Percentiles rank a stretch among this genome's conserved stretches.
Conservation (phyloP, 2,329 filamentous ascomycete species). For the Aspergillus sp. region DNA sequence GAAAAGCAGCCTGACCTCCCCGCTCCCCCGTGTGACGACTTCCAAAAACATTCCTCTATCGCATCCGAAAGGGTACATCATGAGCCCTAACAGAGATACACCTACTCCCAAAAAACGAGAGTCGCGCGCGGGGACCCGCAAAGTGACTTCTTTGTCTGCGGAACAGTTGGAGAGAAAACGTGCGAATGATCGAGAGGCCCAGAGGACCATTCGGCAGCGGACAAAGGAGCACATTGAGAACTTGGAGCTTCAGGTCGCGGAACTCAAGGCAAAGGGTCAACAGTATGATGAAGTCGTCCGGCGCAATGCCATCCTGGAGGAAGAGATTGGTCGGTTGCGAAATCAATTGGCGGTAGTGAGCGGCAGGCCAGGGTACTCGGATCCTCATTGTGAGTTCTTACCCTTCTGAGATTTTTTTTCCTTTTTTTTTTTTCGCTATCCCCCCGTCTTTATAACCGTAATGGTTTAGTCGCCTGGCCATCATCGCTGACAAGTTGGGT, state of each 20-base stretch:
- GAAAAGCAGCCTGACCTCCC: background rate
- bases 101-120: slow-evolving; percentile 26
- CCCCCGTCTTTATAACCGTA: background rate
- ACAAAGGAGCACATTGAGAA: slow-evolving; percentile 55
- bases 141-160: slow-evolving; percentile 51
- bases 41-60: background rate
- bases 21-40: background rate
- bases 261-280: slow-evolving; percentile 45
- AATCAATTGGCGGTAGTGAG: slow-evolving; percentile 37
- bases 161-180: slow-evolving; percentile 55
- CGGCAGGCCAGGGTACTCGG: slow-evolving; percentile 16
- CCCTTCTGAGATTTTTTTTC: background rate
- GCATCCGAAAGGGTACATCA: slow-evolving; percentile 9
- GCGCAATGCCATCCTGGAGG: slow-evolving; percentile 49
- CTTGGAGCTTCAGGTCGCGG: slow-evolving; percentile 49
- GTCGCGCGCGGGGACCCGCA: slow-evolving; percentile 51
- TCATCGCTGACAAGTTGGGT: background rate
- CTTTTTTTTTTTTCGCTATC: background rate
- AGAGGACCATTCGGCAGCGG: slow-evolving; percentile 52
- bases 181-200: slow-evolving; percentile 55
- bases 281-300: slow-evolving; percentile 47
- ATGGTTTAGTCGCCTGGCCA: slow-evolving; percentile 4
- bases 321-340: slow-evolving; percentile 48
- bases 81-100: slow-evolving; percentile 17
- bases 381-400: slow-evolving; percentile 8